Evolutionary conservation across 345 rosid species (phyloP), one percentile per base, ranked within the genome.

Genomic region (Citrus unshiu): DNA sequence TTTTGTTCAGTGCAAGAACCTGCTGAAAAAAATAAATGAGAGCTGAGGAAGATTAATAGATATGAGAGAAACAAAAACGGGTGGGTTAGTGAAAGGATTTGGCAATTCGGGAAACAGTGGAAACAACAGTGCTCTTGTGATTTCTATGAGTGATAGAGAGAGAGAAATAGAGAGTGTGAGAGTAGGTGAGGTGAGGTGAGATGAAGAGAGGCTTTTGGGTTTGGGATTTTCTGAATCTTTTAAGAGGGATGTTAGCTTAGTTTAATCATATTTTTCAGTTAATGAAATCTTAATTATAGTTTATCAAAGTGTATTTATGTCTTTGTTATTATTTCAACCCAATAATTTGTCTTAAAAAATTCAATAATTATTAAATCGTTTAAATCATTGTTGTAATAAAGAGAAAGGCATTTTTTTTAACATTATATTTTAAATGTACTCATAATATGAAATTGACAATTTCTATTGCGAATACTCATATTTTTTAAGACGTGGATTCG

Each of bases 201-300:
- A 78, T 73, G 78, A 21, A 74, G 40, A 56, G 57, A 79, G 59
- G 78, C 74, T 54, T 72, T 61, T 22, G 79, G 88, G 70, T 81
- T 79, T 86, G 84, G 89, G 86, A 80, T 86, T 79, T 75, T 81
- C 70, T 80, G 79, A 74, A 77, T 68, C 82, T 80, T 81, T 63
- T 51, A 0, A n/a, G 78, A 39, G 77, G 78, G 80, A 2, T 2
- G 46, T 40, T 40, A 82, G 34, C 75, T 58, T 83, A 54, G 71
- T 78, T 81, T 64, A 61, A 34, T 9, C 57, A 69, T 62, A 18
- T 39, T 79, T 46, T 46, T 34, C 29, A 18, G 34, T 65, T 75
- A 49, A 64, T 75, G 12, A 25, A 32, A 65, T 51, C 34, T 46
- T 49, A 49, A 76, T 54, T 37, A 54, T 56, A 9, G 22, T 62